phyloP scores from a whole-genome alignment of 2,329 filamentous ascomycete species.

The Hymenoscyphus repandus region DNA sequence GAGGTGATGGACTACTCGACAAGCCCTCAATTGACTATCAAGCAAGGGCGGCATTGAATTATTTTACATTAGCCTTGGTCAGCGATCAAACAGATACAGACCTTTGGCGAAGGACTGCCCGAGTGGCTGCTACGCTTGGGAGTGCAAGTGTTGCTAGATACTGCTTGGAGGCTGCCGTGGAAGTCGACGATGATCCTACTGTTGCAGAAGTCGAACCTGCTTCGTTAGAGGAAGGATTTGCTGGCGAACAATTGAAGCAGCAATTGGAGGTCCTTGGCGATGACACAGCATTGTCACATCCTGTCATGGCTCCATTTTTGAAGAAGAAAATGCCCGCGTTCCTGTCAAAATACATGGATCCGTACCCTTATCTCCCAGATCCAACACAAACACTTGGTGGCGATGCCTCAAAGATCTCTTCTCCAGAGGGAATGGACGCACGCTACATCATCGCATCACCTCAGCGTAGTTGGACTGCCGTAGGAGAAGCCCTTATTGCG shows the following conservation, averaged over 20 bases:
- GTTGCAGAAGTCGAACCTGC: constrained; percentile 57
- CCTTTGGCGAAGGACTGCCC: constrained; percentile 55
- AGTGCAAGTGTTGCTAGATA: constrained; percentile 54
- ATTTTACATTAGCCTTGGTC: constrained; percentile 55
- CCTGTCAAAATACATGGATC: constrained; percentile 52
- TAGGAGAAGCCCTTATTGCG: constrained; percentile 25
- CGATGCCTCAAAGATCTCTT: neutral
- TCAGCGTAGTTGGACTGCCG: constrained; percentile 23
- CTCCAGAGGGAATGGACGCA: constrained; percentile 8
- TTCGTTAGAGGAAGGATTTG: constrained; percentile 57
- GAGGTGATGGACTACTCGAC: constrained; percentile 31
- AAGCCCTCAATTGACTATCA: constrained; percentile 31
- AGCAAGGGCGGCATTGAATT: constrained; percentile 42
- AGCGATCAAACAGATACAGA: constrained; percentile 64
- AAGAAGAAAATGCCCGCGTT: constrained; percentile 45
- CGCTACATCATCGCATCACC: constrained; percentile 18
- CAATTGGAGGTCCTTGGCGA: constrained; percentile 50
- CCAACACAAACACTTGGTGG: constrained; percentile 33
- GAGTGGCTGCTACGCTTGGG: constrained; percentile 52
- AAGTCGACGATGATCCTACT: constrained; percentile 61
- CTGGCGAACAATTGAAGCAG: constrained; percentile 55
- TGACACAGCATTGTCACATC: constrained; percentile 52
- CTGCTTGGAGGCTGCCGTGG: constrained; percentile 61
- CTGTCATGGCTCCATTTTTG: constrained; percentile 52
- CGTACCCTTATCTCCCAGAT: constrained; percentile 56